Percentiles rank a stretch among this genome's conserved stretches.
Evolutionary conservation across 169 alveolate species (phyloP).

Genomic region (Cryptosporidium canis): DNA sequence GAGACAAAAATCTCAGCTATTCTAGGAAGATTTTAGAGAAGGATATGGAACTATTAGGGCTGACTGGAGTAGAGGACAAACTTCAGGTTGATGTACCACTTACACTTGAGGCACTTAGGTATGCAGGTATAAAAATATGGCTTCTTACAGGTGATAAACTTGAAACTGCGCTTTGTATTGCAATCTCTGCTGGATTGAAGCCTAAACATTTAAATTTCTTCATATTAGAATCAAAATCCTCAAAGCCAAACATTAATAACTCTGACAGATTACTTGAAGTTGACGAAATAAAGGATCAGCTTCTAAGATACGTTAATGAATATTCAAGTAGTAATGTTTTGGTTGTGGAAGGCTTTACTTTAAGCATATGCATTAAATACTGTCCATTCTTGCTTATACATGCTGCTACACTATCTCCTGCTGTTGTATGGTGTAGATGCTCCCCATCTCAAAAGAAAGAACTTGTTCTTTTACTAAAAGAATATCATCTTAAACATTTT

Average conservation of each 20-base stretch:
- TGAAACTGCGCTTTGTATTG: slow-evolving; percentile 98
- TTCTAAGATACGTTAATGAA: slow-evolving; percentile 16
- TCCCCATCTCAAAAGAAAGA: slow-evolving; percentile 98
- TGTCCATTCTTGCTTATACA: slow-evolving; percentile 84
- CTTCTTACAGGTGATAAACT: slow-evolving; percentile 99
- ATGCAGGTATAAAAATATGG: slow-evolving; percentile 98
- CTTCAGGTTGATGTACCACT: slow-evolving; percentile 91
- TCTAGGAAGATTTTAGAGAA: slow-evolving; percentile 80
- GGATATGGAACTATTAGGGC: slow-evolving; percentile 90
- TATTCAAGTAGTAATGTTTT: slow-evolving; percentile 71
- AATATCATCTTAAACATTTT: slow-evolving; percentile 34
- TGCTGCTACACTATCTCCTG: slow-evolving; percentile 88
- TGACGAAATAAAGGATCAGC: slow-evolving; percentile 17
- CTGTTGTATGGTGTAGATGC: slow-evolving; percentile 96
- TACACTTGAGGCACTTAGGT: slow-evolving; percentile 92
- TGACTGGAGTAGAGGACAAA: slow-evolving; percentile 97
- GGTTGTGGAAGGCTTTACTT: slow-evolving; percentile 88
- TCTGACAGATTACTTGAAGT: slow-evolving; percentile 1
- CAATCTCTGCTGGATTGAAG: slow-evolving; percentile 95
- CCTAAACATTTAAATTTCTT: slow-evolving; percentile 79
- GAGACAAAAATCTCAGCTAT: slow-evolving; percentile 76
- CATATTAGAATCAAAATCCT: slow-evolving; percentile 55
- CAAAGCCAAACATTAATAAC: slow-evolving; percentile 1
- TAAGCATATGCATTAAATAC: slow-evolving; percentile 79
- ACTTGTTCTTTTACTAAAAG: slow-evolving; percentile 82